A percentile compares a stretch with the other conserved stretches of the same genome.
These are phyloP conservation scores for Friedmanniomyces simplex DNA, from an alignment of 495 filamentous ascomycete genomes.

Conservation along the genomic window DNA sequence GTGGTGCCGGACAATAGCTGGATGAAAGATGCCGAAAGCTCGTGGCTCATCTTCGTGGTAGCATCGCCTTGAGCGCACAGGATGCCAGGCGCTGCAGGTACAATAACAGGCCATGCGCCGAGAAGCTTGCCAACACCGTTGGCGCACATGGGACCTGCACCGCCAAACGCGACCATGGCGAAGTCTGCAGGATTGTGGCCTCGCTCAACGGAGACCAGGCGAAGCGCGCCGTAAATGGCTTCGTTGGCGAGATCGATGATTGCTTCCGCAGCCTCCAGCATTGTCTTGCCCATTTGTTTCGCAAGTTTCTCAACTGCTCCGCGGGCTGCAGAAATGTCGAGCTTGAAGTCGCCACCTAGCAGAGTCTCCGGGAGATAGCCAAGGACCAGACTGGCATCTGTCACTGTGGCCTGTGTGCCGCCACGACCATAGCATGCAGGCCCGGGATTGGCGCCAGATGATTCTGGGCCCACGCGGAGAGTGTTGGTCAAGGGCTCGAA, in stretches of 20 bases:
- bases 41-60: conserved; percentile 39
- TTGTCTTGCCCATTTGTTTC: conserved; percentile 34
- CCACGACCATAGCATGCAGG: conserved; percentile 42
- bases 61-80: conserved; percentile 43
- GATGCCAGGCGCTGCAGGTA: conserved; percentile 41
- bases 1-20: conserved; percentile 29
- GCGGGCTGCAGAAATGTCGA: conserved; percentile 34
- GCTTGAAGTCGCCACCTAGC: conserved; percentile 37
- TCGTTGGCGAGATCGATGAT: conserved; percentile 42
- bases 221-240: conserved; percentile 42
- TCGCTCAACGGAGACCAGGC: conserved; percentile 42
- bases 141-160: conserved; percentile 40
- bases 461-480: conserved; percentile 41
- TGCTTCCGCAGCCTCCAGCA: conserved; percentile 38
- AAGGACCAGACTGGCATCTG: conserved; percentile 41
- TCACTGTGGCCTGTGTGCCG: conserved; percentile 38
- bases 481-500: conserved; percentile 41
- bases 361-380: conserved; percentile 40
- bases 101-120: conserved; percentile 42
- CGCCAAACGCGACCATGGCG: conserved; percentile 43
- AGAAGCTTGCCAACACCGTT: conserved; percentile 41
- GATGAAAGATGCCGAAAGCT: conserved; percentile 38
- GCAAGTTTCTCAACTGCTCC: conserved; percentile 35
- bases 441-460: conserved; percentile 38
- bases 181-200: conserved; percentile 44